Conservation (phyloP, 371 early-diverging fungal species). For the Rhizopus microsporus region DNA sequence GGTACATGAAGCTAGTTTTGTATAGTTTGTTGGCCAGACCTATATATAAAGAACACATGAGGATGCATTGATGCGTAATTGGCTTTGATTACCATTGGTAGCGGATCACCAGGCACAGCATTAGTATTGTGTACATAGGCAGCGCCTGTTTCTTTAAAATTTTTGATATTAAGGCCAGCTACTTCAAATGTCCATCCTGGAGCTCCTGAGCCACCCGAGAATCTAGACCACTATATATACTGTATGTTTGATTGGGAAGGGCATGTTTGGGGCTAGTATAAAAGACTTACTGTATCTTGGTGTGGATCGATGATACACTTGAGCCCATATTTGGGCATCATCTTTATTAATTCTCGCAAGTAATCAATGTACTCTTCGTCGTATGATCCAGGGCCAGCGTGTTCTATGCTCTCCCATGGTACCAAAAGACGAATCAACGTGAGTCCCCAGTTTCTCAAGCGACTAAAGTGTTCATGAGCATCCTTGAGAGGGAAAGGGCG, state of each 20-base stretch:
- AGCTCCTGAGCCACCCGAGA: conserved; percentile 70
- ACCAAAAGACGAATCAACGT: conserved; percentile 73
- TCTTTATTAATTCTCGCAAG: conserved; percentile 57
- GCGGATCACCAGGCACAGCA: conserved; percentile 60
- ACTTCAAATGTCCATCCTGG: conserved; percentile 75
- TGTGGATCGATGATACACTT: conserved; percentile 83
- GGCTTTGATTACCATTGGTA: conserved; percentile 62
- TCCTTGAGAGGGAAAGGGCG: conserved; percentile 80
- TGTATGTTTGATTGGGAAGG: too few relatives aligned
- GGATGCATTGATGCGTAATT: neutral
- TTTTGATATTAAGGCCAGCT: conserved; percentile 68
- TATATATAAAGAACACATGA: conserved; percentile 10
- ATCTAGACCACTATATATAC: conserved; percentile 61
- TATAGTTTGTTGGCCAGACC: conserved; percentile 83
- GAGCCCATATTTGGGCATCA: conserved; percentile 73
- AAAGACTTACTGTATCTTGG: conserved; percentile 56
- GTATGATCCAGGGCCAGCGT: conserved; percentile 72
- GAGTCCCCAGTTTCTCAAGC: conserved; percentile 79
- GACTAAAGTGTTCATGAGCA: conserved; percentile 73
- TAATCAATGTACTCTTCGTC: conserved; percentile 83
- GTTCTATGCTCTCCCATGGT: conserved; percentile 85
- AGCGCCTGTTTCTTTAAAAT: conserved; percentile 73
- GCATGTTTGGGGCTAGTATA: neutral
- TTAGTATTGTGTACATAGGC: conserved; percentile 78
- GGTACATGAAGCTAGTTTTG: conserved; percentile 75